These are phyloP conservation scores for Alternaria brassicae DNA, from an alignment of 2,329 filamentous ascomycete species.

Conservation along the genomic window DNA sequence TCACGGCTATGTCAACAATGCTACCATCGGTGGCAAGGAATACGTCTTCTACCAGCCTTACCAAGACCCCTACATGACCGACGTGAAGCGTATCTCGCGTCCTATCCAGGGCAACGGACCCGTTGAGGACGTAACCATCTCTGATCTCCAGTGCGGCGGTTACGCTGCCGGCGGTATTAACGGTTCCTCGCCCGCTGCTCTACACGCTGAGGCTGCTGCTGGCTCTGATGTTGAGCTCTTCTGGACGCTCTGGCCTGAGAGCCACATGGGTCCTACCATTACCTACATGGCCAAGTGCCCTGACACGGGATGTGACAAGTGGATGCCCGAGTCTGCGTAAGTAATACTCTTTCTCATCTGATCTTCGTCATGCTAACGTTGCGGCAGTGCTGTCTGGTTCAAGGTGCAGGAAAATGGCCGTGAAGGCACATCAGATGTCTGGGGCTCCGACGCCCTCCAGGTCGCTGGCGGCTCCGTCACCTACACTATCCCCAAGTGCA, in stretches of 20 bases:
- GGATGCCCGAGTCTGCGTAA: constrained; percentile 54
- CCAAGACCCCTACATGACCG: constrained; percentile 43
- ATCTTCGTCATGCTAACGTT: constrained; percentile 12
- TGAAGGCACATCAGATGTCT: constrained; percentile 59
- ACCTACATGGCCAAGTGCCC: constrained; percentile 69
- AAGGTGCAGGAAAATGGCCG: constrained; percentile 61
- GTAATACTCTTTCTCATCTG: constrained; percentile 9
- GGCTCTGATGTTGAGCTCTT: constrained; percentile 61
- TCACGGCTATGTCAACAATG: constrained; percentile 48
- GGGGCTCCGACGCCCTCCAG: constrained; percentile 58
- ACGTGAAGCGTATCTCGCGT: constrained; percentile 61
- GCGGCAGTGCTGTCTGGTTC: constrained; percentile 61
- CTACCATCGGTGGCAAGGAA: constrained; percentile 41
- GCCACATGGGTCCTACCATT: constrained; percentile 62
- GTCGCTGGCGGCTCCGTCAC: constrained; percentile 53
- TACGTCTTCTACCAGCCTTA: constrained; percentile 49
- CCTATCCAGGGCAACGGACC: constrained; percentile 66
- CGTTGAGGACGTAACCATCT: constrained; percentile 60
- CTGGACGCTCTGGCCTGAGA: constrained; percentile 62
- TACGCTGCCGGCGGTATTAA: constrained; percentile 57
- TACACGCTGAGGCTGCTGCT: constrained; percentile 62
- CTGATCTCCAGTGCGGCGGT: constrained; percentile 65
- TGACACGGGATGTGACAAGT: constrained; percentile 59
- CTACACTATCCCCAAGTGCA: constrained; percentile 64
- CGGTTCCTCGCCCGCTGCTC: constrained; percentile 61